A percentile compares a stretch with the other conserved stretches of the same genome.
Conservation (phyloP, 148 eudicot species). For the Mesembryanthemum crystallinum region DNA sequence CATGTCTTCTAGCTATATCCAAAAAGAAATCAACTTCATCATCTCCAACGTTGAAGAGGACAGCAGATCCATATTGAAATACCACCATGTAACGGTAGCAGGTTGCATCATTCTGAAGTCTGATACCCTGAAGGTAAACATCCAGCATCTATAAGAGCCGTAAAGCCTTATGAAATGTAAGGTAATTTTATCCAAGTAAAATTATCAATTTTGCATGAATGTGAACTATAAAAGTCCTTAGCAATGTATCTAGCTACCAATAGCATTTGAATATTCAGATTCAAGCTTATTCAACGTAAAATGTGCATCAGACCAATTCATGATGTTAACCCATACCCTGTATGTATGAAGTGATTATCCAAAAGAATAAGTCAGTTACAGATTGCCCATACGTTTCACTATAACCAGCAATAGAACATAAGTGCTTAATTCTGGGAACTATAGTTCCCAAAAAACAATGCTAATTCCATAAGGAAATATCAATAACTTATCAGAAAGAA, state of each 20-base stretch:
- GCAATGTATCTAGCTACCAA: not conserved
- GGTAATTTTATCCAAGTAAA: not conserved
- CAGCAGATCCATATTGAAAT: slow-evolving; percentile 87
- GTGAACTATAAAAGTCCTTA: not conserved
- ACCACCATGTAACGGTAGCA: slow-evolving; percentile 72
- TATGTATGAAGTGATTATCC: not conserved
- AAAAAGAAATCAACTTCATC: slow-evolving; percentile 76
- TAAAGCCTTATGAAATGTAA: not conserved
- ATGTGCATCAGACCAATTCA: not conserved
- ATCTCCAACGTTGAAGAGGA: slow-evolving; percentile 79
- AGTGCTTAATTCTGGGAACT: not conserved
- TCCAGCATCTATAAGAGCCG: not conserved
- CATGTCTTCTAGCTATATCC: slow-evolving; percentile 68
- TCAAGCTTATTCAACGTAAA: not conserved
- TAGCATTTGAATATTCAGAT: not conserved
- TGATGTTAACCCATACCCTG: not conserved
- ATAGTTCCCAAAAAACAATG: no score
- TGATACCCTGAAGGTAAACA: slow-evolving; percentile 49
- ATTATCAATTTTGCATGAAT: not conserved
- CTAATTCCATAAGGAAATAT: no score
- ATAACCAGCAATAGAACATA: not conserved
- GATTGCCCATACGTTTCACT: not conserved
- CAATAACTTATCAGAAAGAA: not conserved
- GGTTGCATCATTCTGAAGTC: slow-evolving; percentile 31
- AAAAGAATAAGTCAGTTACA: not conserved